Evolutionary conservation across 1,284 basidiomycete species (phyloP).

Genomic region (Moesziomyces aphidis): DNA sequence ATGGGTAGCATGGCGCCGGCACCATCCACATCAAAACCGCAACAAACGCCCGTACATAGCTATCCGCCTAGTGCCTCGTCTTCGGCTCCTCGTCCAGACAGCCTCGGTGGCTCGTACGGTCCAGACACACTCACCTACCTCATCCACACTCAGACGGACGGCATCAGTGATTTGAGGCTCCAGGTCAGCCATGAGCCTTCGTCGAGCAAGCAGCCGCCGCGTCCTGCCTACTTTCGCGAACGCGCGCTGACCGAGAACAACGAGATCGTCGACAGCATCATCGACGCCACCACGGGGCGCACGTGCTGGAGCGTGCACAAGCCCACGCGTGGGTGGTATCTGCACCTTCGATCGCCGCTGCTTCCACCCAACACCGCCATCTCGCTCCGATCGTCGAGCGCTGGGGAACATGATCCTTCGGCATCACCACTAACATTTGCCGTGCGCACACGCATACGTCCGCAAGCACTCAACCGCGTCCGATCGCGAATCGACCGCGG

Average conservation of each 20-base stretch:
- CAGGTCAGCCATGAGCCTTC: slow-evolving; percentile 43
- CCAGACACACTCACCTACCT: slow-evolving; percentile 20
- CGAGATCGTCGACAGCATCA: slow-evolving; percentile 58
- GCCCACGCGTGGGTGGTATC: slow-evolving; percentile 59
- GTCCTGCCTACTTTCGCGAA: slow-evolving; percentile 52
- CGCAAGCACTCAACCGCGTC: slow-evolving; percentile 4
- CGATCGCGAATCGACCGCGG: slow-evolving; percentile 2
- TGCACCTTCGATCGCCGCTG: slow-evolving; percentile 51
- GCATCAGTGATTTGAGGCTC: slow-evolving; percentile 31
- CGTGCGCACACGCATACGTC: slow-evolving; percentile 30
- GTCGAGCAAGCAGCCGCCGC: slow-evolving; percentile 22
- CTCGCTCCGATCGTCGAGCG: slow-evolving; percentile 32
- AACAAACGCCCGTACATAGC: not conserved
- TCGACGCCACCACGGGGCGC: slow-evolving; percentile 40
- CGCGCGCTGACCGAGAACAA: slow-evolving; percentile 38
- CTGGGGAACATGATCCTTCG: slow-evolving; percentile 19
- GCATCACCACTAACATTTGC: slow-evolving; percentile 47
- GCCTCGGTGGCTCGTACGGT: not conserved
- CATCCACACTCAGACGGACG: slow-evolving; percentile 37
- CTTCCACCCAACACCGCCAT: slow-evolving; percentile 50
- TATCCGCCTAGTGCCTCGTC: not conserved
- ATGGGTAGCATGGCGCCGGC: not conserved
- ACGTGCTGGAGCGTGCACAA: slow-evolving; percentile 55
- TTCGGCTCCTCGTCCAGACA: not conserved
- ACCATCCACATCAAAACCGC: not conserved